These are phyloP conservation scores for Boletus rex-veris DNA, from an alignment of 768 basidiomycete genomes.

Conservation along the genomic window DNA sequence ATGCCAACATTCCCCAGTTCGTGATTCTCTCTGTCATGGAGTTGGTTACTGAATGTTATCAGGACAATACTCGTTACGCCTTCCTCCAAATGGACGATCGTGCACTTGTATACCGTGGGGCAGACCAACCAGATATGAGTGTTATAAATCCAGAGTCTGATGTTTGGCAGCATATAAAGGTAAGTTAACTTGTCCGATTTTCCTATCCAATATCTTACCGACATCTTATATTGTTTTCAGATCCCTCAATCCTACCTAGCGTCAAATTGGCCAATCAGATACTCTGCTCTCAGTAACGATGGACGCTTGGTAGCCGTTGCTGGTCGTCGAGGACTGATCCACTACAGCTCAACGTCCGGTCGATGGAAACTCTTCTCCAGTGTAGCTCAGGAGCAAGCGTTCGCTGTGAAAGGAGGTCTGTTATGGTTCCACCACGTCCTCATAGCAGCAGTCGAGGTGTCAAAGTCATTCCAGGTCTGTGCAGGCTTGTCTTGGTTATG, in stretches of 20 bases:
- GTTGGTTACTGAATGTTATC: conserved; percentile 5
- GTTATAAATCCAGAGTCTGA: conserved; percentile 97
- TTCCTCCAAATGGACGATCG: conserved; percentile 96
- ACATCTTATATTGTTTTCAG: conserved; percentile 37
- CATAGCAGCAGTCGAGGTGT: conserved; percentile 83
- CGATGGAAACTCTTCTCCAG: conserved; percentile 90
- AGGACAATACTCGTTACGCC: conserved; percentile 96
- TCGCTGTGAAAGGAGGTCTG: conserved; percentile 85
- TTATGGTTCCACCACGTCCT: conserved; percentile 97
- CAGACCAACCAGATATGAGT: conserved; percentile 97
- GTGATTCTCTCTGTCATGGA: conserved; percentile 24
- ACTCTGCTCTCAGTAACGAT: conserved; percentile 86
- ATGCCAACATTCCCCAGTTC: conserved; percentile 84
- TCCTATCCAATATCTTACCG: neutral
- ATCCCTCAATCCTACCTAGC: conserved; percentile 87
- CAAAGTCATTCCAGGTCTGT: conserved; percentile 71
- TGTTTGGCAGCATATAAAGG: conserved; percentile 98
- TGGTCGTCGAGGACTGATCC: conserved; percentile 84
- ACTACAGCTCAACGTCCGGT: conserved; percentile 92
- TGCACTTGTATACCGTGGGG: conserved; percentile 88
- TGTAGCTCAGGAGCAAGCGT: conserved; percentile 80
- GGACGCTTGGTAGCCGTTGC: conserved; percentile 91
- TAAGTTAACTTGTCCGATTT: conserved; percentile 18
- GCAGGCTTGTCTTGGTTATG: neutral
- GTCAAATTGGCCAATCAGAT: conserved; percentile 91